These are phyloP conservation scores for Massariosphaeria phaeospora DNA, from an alignment of 495 filamentous ascomycete species.

Conservation along the genomic window DNA sequence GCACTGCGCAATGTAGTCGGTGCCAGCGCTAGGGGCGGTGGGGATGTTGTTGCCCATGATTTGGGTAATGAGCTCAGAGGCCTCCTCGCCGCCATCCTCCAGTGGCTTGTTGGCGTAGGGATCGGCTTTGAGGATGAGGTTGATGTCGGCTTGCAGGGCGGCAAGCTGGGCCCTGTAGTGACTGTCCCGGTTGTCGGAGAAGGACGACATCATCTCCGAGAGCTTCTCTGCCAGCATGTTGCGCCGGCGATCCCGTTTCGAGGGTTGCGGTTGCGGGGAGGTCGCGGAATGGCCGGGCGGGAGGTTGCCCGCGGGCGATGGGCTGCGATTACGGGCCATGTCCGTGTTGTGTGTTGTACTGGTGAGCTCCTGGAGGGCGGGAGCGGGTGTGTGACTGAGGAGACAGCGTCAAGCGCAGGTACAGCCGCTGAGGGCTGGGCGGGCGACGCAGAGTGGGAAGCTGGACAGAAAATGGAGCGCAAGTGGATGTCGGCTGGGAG, in stretches of 20 bases:
- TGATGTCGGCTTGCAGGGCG: slow-evolving; percentile 83
- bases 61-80: slow-evolving; percentile 50
- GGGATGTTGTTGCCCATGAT: slow-evolving; percentile 32
- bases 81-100: slow-evolving; percentile 62
- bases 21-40: slow-evolving; percentile 31
- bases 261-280: slow-evolving; percentile 46
- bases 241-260: slow-evolving; percentile 88
- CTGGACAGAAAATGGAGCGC: neutral
- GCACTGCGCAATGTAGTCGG: slow-evolving; percentile 49
- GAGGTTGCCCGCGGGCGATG: slow-evolving; percentile 26
- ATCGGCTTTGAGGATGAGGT: slow-evolving; percentile 74
- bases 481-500: neutral
- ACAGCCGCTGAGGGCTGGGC: slow-evolving; percentile 2
- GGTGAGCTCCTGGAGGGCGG: neutral
- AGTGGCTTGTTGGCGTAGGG: slow-evolving; percentile 69
- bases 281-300: slow-evolving; percentile 33
- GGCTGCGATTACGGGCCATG: slow-evolving; percentile 32
- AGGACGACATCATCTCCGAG: slow-evolving; percentile 63
- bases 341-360: neutral
- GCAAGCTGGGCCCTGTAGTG: slow-evolving; percentile 86
- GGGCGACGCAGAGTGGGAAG: neutral
- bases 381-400: neutral
- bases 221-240: slow-evolving; percentile 72
- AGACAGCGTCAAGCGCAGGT: neutral
- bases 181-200: slow-evolving; percentile 72